Evolutionary conservation across 1,284 basidiomycete genomes (phyloP).

Genomic region (Cutaneotrichosporon mucoides): DNA sequence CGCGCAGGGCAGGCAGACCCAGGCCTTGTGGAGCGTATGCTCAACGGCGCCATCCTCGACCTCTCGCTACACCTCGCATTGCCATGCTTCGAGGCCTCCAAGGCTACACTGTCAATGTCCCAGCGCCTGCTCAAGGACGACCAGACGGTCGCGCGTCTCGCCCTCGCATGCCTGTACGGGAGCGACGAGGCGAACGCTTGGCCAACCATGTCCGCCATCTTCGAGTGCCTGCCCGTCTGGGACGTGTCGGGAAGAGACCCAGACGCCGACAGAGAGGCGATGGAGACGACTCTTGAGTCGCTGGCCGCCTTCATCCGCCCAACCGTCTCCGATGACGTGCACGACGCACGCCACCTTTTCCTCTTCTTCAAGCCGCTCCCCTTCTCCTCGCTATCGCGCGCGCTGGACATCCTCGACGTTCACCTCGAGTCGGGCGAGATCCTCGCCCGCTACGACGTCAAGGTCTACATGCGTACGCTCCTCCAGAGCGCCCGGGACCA

Average conservation of each 20-base stretch:
- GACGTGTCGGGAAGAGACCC: conserved; percentile 58
- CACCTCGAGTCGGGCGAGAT: conserved; percentile 92
- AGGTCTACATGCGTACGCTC: conserved; percentile 76
- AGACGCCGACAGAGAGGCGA: conserved; percentile 62
- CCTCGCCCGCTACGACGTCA: conserved; percentile 75
- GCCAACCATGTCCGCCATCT: conserved; percentile 80
- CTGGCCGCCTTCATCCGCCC: conserved; percentile 74
- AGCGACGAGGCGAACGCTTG: conserved; percentile 66
- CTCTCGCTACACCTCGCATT: conserved; percentile 64
- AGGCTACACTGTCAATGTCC: conserved; percentile 67
- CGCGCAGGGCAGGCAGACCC: conserved; percentile 67
- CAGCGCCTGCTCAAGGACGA: conserved; percentile 75
- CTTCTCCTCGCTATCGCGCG: conserved; percentile 65
- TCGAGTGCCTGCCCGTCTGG: conserved; percentile 92
- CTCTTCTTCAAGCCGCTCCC: conserved; percentile 77
- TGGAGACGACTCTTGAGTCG: conserved; percentile 71
- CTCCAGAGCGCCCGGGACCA: conserved; percentile 66
- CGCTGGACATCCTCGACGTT: conserved; percentile 83
- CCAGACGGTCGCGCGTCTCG: conserved; percentile 74
- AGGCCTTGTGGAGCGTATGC: conserved; percentile 53
- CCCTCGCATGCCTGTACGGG: conserved; percentile 84
- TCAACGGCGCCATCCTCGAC: conserved; percentile 71
- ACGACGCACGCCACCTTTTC: conserved; percentile 64
- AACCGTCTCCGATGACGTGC: conserved; percentile 59
- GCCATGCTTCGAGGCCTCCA: conserved; percentile 79